Evolutionary conservation across 257 asterid genomes (phyloP).

Genomic region (Haberlea rhodopensis): DNA sequence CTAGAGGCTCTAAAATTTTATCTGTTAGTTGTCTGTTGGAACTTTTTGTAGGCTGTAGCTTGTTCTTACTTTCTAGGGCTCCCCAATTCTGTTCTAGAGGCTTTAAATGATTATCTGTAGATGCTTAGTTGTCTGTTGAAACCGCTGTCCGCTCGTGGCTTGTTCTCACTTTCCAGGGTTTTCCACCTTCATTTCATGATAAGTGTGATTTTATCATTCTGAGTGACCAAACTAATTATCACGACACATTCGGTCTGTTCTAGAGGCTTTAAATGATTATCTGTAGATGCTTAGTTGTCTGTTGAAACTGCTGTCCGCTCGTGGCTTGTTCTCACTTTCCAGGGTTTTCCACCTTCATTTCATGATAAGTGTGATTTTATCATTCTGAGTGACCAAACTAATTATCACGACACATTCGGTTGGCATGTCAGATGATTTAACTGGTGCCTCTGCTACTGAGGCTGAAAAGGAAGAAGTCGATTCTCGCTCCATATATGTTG

Average conservation of each 20-base stretch:
- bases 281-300: constrained; percentile 19
- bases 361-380: constrained; percentile 21
- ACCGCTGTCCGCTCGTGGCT: neutral
- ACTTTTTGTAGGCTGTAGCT: no score
- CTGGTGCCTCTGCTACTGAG: constrained; percentile 51
- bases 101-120: no score
- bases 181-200: neutral
- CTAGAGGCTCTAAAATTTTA: no score
- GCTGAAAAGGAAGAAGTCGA: constrained; percentile 93
- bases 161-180: neutral
- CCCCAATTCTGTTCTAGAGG: no score
- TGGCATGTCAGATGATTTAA: constrained; percentile 46
- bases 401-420: neutral
- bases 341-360: neutral
- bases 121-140: no score
- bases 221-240: no score
- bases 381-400: no score
- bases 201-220: no score
- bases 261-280: no score
- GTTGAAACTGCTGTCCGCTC: constrained; percentile 8
- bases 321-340: neutral
- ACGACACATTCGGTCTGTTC: no score
- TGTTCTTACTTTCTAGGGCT: no score
- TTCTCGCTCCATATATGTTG: constrained; percentile 81
- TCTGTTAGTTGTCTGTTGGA: no score